A percentile compares a stretch with the other conserved stretches of the same genome.
These are phyloP conservation scores for Eremothecium cymbalariae DNA, from an alignment of 1,139 yeast species.

Conservation along the genomic window DNA sequence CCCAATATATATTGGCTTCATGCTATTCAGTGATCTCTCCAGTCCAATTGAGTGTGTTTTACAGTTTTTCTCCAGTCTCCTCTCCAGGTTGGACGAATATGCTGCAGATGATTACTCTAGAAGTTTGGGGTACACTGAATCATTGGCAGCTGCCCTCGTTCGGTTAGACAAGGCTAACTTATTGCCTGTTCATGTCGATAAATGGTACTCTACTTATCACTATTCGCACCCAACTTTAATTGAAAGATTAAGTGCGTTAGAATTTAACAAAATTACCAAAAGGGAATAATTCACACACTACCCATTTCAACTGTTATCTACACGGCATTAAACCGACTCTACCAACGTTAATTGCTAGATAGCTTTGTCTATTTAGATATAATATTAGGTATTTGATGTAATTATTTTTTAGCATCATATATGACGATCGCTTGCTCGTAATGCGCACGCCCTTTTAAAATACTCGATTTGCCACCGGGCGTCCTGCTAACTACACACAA, in stretches of 20 bases:
- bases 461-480: background rate
- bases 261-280: conserved; percentile 41
- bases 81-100: conserved; percentile 80
- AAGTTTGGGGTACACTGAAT: conserved; percentile 58
- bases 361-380: background rate
- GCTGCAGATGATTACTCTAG: conserved; percentile 88
- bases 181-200: conserved; percentile 77
- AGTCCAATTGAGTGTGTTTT: conserved; percentile 67
- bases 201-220: conserved; percentile 81
- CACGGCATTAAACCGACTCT: too few relatives aligned
- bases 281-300: conserved; percentile 18
- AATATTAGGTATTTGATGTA: background rate
- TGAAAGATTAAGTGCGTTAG: conserved; percentile 75
- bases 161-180: conserved; percentile 72
- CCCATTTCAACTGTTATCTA: too few relatives aligned
- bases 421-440: too few relatives aligned
- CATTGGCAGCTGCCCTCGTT: conserved; percentile 65
- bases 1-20: conserved; percentile 75
- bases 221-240: conserved; percentile 86
- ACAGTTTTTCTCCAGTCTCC: conserved; percentile 56
- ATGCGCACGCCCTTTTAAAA: too few relatives aligned
- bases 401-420: background rate
- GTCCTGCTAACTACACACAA: background rate
- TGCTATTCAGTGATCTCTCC: conserved; percentile 64
- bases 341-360: background rate